Percentiles rank a stretch among this genome's conserved stretches.
These are phyloP conservation scores for Gaeumannomyces sp. DNA, from an alignment of 2,329 filamentous ascomycete species.

Conservation along the genomic window DNA sequence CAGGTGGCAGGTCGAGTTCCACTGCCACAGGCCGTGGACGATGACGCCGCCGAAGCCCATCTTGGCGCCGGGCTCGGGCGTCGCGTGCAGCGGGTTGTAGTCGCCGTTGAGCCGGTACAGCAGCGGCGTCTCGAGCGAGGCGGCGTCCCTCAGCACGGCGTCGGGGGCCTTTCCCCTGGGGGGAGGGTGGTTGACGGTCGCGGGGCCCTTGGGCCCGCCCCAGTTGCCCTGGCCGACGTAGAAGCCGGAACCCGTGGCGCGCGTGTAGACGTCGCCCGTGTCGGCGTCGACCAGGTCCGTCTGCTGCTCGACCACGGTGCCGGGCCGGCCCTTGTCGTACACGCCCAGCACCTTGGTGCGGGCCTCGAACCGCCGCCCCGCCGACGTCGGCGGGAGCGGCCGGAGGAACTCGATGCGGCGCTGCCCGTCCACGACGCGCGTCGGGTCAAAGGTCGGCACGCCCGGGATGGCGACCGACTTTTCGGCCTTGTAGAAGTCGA, in stretches of 20 bases:
- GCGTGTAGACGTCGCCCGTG: conserved; percentile 64
- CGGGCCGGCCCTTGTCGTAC: conserved; percentile 83
- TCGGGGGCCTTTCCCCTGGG: conserved; percentile 65
- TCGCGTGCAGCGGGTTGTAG: conserved; percentile 89
- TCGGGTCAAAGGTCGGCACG: conserved; percentile 69
- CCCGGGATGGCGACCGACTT: conserved; percentile 62
- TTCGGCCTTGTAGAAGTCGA: conserved; percentile 75
- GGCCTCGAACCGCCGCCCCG: conserved; percentile 67
- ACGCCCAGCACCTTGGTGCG: conserved; percentile 74
- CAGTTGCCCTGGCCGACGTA: conserved; percentile 75
- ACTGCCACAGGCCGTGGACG: conserved; percentile 83
- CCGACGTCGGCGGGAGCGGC: conserved; percentile 65
- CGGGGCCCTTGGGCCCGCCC: conserved; percentile 86
- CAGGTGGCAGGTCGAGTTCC: conserved; percentile 72
- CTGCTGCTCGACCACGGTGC: conserved; percentile 76
- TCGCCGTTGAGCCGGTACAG: conserved; percentile 85
- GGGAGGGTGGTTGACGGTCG: conserved; percentile 70
- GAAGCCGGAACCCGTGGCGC: conserved; percentile 65
- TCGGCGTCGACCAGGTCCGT: conserved; percentile 65
- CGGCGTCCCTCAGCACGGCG: conserved; percentile 62
- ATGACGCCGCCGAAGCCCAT: conserved; percentile 91
- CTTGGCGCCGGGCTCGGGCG: conserved; percentile 74
- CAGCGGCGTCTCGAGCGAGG: conserved; percentile 63
- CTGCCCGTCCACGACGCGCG: conserved; percentile 76
- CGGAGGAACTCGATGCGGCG: conserved; percentile 73